Conservation (phyloP, 2,329 filamentous ascomycete genomes). For the Shiraia sp. region DNA sequence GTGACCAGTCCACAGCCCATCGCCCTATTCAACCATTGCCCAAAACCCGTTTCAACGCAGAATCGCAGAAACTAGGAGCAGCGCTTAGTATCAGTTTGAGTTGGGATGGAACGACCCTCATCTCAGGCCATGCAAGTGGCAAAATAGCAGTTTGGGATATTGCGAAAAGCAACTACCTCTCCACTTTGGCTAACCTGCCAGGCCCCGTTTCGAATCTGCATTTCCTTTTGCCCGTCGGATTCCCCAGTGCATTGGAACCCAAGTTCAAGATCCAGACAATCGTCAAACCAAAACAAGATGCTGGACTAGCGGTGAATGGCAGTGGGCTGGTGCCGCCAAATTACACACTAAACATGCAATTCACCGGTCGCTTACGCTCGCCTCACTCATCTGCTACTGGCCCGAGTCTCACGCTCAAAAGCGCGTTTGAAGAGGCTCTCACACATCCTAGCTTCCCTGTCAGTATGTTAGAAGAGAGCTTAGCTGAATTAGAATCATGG, state of each 20-base stretch:
- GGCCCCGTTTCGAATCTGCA: slow-evolving; percentile 80
- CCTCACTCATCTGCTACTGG: slow-evolving; percentile 38
- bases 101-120: slow-evolving; percentile 78
- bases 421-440: slow-evolving; percentile 47
- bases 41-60: slow-evolving; percentile 51
- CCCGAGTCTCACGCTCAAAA: slow-evolving; percentile 15
- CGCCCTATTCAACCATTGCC: slow-evolving; percentile 50
- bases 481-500: slow-evolving; percentile 42
- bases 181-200: slow-evolving; percentile 72
- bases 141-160: slow-evolving; percentile 82
- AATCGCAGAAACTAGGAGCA: slow-evolving; percentile 66
- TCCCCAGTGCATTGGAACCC: slow-evolving; percentile 39
- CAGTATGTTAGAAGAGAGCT: slow-evolving; percentile 44
- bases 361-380: slow-evolving; percentile 47
- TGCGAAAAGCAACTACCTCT: slow-evolving; percentile 67
- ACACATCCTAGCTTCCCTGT: slow-evolving; percentile 49
- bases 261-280: slow-evolving; percentile 62
- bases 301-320: slow-evolving; percentile 42
- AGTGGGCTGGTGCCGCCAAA: slow-evolving; percentile 53
- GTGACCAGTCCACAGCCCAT: slow-evolving; percentile 62
- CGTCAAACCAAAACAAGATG: slow-evolving; percentile 77
- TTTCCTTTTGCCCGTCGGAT: slow-evolving; percentile 67
- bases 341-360: slow-evolving; percentile 68
- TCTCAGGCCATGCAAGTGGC: slow-evolving; percentile 81
- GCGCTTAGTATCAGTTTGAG: slow-evolving; percentile 72